Base-by-base conservation (phyloP, 176 grass and related monocot species). In the Phoenix dactylifera region DNA sequence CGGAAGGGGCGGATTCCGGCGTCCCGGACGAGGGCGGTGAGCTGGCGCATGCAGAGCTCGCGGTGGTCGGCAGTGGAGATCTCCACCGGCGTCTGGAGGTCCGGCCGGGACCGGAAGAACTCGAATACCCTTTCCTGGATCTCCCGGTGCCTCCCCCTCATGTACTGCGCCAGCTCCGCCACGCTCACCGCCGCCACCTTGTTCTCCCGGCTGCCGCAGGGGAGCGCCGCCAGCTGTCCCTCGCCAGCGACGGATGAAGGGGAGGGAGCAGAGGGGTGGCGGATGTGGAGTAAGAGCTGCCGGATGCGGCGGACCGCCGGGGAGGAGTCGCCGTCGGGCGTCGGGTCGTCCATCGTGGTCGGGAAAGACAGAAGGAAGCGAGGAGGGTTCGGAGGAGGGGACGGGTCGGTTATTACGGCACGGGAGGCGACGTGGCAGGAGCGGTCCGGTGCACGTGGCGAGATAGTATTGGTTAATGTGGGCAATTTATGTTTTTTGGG, bases 51-150 rank as follows among this genome's bases (percentile, higher is more conserved):
- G 64, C 93, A 98, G 64, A 98, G 81, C 66, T 98, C 77, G 3
- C 87, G 81, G 71, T 98, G 93, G 28, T 72, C 84, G 6, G 69
- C 73, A 68, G 69, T 88, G 79, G 87, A 7, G 16, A 76, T 57
- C 76, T 83, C 93, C 22, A 98, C 93, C 25, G 93, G 93, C 29
- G 93, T 98, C 72, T 88, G 87, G 1, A 98, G 73, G 30, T 98
- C 93, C 26, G 79, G 76, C 4, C 93, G 76, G 29, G 72, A 74
- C 5, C 48, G 50, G 70, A 86, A 85, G 79, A 92, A 92, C 16
- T 92, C 79, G 69, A 86, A 98, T 29, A 92, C 66, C 16, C 76
- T 62, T 23, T 22, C 50, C 81, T 98, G 93, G 23, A 74, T 52
- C 9, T 26, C 73, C 3, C 76, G 52, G 66, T 98, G 84, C 17